Evolutionary conservation across 352 stramenopile genomes (phyloP).

Genomic region (Blastocystis sp.): DNA sequence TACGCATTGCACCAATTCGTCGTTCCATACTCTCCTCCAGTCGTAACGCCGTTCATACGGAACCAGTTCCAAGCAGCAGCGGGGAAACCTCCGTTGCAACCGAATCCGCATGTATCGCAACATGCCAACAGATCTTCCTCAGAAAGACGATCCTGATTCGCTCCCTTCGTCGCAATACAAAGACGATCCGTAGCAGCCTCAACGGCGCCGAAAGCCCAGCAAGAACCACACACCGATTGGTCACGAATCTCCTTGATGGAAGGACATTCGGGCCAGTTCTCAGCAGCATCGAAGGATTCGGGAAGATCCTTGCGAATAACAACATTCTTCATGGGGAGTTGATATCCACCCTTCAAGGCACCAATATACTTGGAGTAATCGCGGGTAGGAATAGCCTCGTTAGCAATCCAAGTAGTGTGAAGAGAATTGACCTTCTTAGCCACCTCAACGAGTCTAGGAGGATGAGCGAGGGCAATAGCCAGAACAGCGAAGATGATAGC

Average conservation of each 20-base stretch:
- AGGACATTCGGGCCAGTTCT: slow-evolving; percentile 4
- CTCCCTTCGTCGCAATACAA: slow-evolving; percentile 57
- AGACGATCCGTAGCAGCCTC: slow-evolving; percentile 14
- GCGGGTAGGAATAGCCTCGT: neutral
- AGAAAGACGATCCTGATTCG: slow-evolving; percentile 58
- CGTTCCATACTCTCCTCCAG: slow-evolving; percentile 60
- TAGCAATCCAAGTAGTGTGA: neutral
- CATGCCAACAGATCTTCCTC: slow-evolving; percentile 62
- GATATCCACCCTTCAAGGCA: neutral
- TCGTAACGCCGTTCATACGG: slow-evolving; percentile 60
- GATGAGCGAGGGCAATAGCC: neutral
- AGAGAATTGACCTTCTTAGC: slow-evolving; percentile 13
- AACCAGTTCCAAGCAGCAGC: slow-evolving; percentile 62
- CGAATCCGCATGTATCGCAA: slow-evolving; percentile 62
- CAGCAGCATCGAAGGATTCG: neutral
- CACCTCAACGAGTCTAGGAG: slow-evolving; percentile 6
- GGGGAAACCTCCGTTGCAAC: slow-evolving; percentile 64
- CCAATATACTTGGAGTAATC: neutral
- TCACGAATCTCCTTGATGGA: slow-evolving; percentile 57
- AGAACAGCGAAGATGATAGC: neutral
- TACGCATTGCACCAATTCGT: slow-evolving; percentile 61
- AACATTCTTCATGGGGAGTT: neutral
- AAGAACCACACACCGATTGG: slow-evolving; percentile 62
- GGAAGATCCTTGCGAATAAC: neutral
- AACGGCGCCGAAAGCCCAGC: slow-evolving; percentile 63